phyloP scores from a whole-genome alignment of 129 eudicot genomes.

The Apium graveolens region DNA sequence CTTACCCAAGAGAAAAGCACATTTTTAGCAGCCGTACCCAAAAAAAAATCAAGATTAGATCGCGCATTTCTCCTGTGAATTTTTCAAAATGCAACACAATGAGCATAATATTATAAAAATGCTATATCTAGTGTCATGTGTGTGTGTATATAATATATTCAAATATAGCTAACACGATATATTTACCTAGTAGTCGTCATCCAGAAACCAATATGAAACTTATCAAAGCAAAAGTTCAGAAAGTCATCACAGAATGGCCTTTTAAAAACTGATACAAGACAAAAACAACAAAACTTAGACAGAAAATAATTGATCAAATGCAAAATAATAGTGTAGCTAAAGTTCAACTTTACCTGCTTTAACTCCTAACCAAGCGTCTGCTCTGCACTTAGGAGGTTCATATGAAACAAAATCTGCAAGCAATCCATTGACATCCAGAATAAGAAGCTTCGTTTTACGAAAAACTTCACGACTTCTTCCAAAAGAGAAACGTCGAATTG shows the following conservation, averaged over 20 bases:
- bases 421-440: conserved; percentile 85
- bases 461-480: conserved; percentile 14
- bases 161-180: background rate
- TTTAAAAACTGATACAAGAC: conserved; percentile 46
- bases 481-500: background rate
- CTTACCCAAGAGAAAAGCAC: conserved; percentile 81
- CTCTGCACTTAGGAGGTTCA: conserved; percentile 26
- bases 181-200: conserved; percentile 62
- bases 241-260: conserved; percentile 87
- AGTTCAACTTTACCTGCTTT: conserved; percentile 52
- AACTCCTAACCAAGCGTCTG: conserved; percentile 37
- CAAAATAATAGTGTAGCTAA: background rate
- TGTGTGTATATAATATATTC: background rate
- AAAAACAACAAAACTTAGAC: background rate
- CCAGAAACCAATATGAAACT: conserved; percentile 78
- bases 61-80: conserved; percentile 57
- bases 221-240: conserved; percentile 73
- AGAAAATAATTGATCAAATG: conserved; percentile 3
- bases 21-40: conserved; percentile 31
- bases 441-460: conserved; percentile 65
- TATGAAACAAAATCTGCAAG: conserved; percentile 55
- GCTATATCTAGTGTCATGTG: background rate
- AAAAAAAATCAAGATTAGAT: conserved; percentile 52
- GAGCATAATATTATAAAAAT: conserved; percentile 4
- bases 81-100: conserved; percentile 5